Evolutionary conservation across 2,329 filamentous ascomycete species (phyloP).

Genomic region (Colletotrichum ledebouriae): DNA sequence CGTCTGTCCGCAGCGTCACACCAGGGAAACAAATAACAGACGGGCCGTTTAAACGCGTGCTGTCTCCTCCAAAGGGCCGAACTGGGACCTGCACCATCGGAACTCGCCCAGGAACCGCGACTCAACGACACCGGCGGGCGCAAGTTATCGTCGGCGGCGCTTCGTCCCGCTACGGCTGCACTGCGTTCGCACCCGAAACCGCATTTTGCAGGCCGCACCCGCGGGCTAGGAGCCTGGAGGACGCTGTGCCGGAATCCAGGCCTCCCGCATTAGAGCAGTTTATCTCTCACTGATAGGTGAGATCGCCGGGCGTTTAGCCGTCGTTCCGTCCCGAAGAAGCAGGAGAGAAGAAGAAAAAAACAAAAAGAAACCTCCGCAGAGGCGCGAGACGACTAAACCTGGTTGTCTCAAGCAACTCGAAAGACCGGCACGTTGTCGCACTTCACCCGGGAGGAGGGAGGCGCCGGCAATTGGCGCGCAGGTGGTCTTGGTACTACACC

Average conservation of each 20-base stretch:
- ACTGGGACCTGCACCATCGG: slow-evolving; percentile 13
- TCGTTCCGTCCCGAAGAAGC: slow-evolving; percentile 20
- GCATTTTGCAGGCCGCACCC: slow-evolving; percentile 25
- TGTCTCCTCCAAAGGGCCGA: slow-evolving; percentile 42
- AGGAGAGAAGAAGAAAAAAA: background rate
- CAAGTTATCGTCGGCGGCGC: background rate
- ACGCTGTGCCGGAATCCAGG: too few species aligned
- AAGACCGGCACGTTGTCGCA: slow-evolving; percentile 24
- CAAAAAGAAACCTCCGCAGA: slow-evolving; percentile 1
- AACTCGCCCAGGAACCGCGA: background rate
- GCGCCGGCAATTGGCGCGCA: slow-evolving; percentile 28
- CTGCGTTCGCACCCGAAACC: slow-evolving; percentile 8
- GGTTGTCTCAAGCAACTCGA: background rate
- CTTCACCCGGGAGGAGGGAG: slow-evolving; percentile 11
- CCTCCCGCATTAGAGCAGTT: background rate
- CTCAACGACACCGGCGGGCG: background rate
- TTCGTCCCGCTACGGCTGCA: slow-evolving; percentile 8
- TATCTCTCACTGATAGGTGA: slow-evolving; percentile 4
- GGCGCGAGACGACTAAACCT: slow-evolving; percentile 9
- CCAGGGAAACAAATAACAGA: slow-evolving; percentile 41
- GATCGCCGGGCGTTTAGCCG: slow-evolving; percentile 10
- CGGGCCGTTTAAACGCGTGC: slow-evolving; percentile 41
- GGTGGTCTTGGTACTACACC: slow-evolving; percentile 15
- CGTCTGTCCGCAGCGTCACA: slow-evolving; percentile 41
- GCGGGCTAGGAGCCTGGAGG: background rate